These are phyloP conservation scores for Coemansia sp. DNA, from an alignment of 371 early-diverging fungal species.

Conservation along the genomic window DNA sequence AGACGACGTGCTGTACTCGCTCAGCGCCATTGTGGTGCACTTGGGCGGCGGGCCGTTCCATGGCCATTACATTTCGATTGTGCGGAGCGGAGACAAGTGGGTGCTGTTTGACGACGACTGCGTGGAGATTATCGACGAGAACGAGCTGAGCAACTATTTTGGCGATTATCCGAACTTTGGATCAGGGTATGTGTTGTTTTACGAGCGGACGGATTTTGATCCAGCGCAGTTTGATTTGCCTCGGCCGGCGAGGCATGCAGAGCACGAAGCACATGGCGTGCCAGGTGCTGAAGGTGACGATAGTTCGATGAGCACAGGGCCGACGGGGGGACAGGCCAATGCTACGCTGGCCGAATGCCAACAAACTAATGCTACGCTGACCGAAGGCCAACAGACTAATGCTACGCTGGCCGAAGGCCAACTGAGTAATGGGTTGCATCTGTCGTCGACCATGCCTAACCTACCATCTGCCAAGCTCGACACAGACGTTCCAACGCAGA, in stretches of 20 bases:
- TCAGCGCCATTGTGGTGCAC: slow-evolving; percentile 91
- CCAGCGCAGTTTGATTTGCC: slow-evolving; percentile 46
- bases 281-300: not conserved
- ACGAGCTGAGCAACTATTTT: slow-evolving; percentile 79
- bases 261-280: not conserved
- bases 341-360: not conserved
- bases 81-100: slow-evolving; percentile 87
- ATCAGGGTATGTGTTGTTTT: slow-evolving; percentile 82
- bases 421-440: slow-evolving; percentile 9
- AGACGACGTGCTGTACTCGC: slow-evolving; percentile 81
- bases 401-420: not conserved
- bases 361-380: no score
- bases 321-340: not conserved
- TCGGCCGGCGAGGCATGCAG: slow-evolving; percentile 8
- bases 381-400: not conserved
- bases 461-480: slow-evolving; percentile 2
- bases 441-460: slow-evolving; percentile 27
- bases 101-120: slow-evolving; percentile 92
- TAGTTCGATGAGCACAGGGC: not conserved
- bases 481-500: not conserved
- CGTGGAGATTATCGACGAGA: slow-evolving; percentile 79
- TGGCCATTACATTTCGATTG: slow-evolving; percentile 93
- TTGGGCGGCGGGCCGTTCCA: slow-evolving; percentile 95
- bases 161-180: slow-evolving; percentile 77
- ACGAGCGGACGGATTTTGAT: slow-evolving; percentile 55